phyloP scores from a whole-genome alignment of 108 stramenopile species.

The Hondaea fermentalgiana region DNA sequence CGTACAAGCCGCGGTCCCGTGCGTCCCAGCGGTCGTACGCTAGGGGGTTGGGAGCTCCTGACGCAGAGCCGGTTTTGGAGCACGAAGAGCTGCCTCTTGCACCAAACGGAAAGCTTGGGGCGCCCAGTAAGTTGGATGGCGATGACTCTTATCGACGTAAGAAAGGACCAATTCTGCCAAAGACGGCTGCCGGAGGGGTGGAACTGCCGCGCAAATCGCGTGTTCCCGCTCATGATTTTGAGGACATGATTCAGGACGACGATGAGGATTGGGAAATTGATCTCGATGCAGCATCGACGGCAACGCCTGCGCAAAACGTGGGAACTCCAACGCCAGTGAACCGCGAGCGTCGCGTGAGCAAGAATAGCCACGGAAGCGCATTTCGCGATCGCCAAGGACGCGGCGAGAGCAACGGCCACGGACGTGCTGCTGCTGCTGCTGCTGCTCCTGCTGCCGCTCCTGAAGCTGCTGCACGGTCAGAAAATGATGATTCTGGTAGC shows the following conservation, averaged over 20 bases:
- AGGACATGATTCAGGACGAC: background rate
- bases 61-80: background rate
- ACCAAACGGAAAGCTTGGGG: background rate
- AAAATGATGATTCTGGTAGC: too few relatives aligned
- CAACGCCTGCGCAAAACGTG: background rate
- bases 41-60: background rate
- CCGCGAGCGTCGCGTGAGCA: too few relatives aligned
- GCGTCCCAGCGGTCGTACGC: too few relatives aligned
- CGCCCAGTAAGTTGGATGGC: background rate
- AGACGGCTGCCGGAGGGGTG: too few relatives aligned
- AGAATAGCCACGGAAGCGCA: too few relatives aligned
- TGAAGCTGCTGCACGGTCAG: too few relatives aligned
- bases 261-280: background rate
- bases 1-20: background rate
- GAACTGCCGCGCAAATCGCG: background rate
- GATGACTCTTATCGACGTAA: background rate
- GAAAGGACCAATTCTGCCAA: background rate
- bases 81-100: background rate
- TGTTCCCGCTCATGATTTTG: background rate
- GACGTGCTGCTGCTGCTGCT: too few relatives aligned
- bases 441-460: too few relatives aligned
- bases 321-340: too few relatives aligned
- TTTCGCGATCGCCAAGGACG: too few relatives aligned
- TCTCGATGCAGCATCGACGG: background rate
- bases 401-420: too few relatives aligned